Evolutionary conservation across 495 filamentous ascomycete genomes (phyloP), one percentile per base, ranked within the genome.

Genomic region (Articulospora tetracladia): DNA sequence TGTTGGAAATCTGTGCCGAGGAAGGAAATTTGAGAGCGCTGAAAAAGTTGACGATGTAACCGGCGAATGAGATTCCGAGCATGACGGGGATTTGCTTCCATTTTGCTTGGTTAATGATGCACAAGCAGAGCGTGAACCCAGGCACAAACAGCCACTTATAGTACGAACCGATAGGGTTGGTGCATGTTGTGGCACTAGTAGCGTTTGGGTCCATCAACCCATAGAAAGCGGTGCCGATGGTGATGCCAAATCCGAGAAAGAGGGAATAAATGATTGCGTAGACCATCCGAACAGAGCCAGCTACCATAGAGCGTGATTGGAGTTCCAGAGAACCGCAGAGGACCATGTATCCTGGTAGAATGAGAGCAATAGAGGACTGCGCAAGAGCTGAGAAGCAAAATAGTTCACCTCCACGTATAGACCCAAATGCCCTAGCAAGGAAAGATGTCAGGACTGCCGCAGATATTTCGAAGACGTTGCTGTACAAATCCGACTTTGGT

Each of bases 241-340:
- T 97, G 65, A 98, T 96, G 7, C 93, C 94, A 66, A 93, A 97
- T n/a, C 93, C 93, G 8, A 98, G 86, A 72, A 97, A 96, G 1
- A 97, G 79, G 0, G 93, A 93, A 72, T 97, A 97, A 28, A 97
- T 93, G 56, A 97, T 88, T 8, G 93, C 91, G 63, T 97, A 97
- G 6, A 98, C 91, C 88, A 97, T 93, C 49, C 93, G 90, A 12
- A 97, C 90, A 6, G 90, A 93, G 1, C 93, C 93, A 19, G 93
- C 91, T 4, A 97, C 87, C 51, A 98, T 86, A 59, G 86, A 87
- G 54, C 83, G 81, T 10, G 89, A 93, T 70, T 97, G 93, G 0
- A 98, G 83, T 70, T 98, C 93, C 27, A 98, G 80, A 49, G 85
- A 87, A 8, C 87, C 89, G 70, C 89, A 92, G 50, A 96, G 70